Conservation (phyloP, 2,329 filamentous ascomycete species). For the Paecilomyces formosus region DNA sequence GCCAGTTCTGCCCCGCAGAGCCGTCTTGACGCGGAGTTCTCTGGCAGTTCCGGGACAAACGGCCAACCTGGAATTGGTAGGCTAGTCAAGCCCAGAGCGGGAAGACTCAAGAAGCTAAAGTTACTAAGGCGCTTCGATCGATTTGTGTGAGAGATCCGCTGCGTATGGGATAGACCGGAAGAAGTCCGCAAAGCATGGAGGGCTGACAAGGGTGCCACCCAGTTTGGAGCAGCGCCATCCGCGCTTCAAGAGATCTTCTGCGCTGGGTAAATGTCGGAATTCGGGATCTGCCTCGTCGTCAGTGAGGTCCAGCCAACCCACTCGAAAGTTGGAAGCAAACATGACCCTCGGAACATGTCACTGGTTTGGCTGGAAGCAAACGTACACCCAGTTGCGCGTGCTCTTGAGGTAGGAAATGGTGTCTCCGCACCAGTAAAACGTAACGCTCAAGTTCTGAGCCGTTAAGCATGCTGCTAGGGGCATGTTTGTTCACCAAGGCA, state of each 20-base stretch:
- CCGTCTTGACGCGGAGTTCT: neutral
- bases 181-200: neutral
- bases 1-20: neutral
- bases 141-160: neutral
- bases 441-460: neutral
- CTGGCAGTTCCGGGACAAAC: neutral
- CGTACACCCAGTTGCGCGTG: neutral
- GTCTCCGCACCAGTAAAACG: neutral
- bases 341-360: neutral
- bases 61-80: neutral
- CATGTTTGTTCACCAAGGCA: neutral
- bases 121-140: neutral
- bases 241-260: neutral
- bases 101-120: neutral
- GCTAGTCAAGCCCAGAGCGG: neutral
- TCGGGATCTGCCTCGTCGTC: neutral
- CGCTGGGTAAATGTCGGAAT: neutral
- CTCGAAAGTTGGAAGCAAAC: neutral
- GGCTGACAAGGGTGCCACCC: neutral
- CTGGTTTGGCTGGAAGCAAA: neutral
- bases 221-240: no score
- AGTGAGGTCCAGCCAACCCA: neutral
- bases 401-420: neutral
- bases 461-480: neutral
- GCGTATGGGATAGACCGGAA: neutral